Evolutionary conservation across 2,329 filamentous ascomycete species (phyloP), one percentile per base, ranked within the genome.

Genomic region (Aspergillus phoenicis): DNA sequence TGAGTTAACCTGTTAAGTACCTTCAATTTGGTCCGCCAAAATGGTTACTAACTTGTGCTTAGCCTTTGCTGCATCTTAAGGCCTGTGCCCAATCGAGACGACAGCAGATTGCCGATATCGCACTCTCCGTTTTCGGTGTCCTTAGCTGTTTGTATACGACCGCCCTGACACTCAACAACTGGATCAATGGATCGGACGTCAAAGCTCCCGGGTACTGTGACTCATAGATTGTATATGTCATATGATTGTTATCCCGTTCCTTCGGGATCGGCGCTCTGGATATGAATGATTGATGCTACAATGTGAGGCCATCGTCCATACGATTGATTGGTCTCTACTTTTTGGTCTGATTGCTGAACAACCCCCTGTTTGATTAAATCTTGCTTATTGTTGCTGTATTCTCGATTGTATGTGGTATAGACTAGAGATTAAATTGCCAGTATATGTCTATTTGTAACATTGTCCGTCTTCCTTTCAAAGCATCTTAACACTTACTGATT

Each of bases 91-190:
- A 82, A 60, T 90, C 81, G 57, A 82, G 78, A 47, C 82, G 87
- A 65, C 90, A 92, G 77, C 89, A 87, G 64, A 77, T 85, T 13
- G 83, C 89, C 5, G 94, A 99, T 70, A 82, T 97, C 43, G 67
- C 82, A 0, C 86, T 99, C 38, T 90, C 91, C 69, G 80, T 93
- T 60, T 92, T 98, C 70, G 95, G 95, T 7, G 79, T 93, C 57
- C 77, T 93, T 17, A 91, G 91, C 68, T 99, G 98, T 90, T 85
- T 86, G 5, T 99, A 99, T 76, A 97, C 95, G 0, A 98, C 95
- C 0, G 83, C 85, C 38, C 81, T 98, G 70, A 99, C 95, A 0
- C 81, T 97, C 52, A 85, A 89, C 73, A 96, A 91, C 76, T 99
- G 95, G 96, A 86, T 91, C 6, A 83, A 81, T 54, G 86, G 87